A percentile compares a stretch with the other conserved stretches of the same genome.
Evolutionary conservation across 2,329 filamentous ascomycete species (phyloP).

Genomic region (Pseudogymnoascus sp.): DNA sequence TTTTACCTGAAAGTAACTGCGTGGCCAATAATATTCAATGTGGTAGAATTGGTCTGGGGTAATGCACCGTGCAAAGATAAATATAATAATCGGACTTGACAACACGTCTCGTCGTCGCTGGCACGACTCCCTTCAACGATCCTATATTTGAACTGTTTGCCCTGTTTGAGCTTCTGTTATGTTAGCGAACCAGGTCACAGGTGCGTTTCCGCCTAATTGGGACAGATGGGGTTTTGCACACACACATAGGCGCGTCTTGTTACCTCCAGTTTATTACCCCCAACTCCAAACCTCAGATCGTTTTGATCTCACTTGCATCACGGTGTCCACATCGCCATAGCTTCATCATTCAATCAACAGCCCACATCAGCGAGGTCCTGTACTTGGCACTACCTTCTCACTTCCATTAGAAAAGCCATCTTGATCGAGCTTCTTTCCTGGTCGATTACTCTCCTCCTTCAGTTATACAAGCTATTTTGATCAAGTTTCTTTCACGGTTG

Average conservation of each 20-base stretch:
- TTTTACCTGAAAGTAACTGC: not conserved
- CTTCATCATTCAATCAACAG: not conserved
- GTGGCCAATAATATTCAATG: not conserved
- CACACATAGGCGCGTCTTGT: not conserved
- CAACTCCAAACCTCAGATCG: not conserved
- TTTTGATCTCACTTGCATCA: not conserved
- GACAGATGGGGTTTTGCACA: not conserved
- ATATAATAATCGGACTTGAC: not conserved
- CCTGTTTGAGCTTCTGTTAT: not conserved
- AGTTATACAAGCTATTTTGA: too few species aligned
- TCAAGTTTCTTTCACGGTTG: too few species aligned
- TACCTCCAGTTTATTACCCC: not conserved
- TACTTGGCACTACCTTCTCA: not conserved
- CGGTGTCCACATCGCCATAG: not conserved
- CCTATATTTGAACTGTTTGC: not conserved
- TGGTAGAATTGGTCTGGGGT: not conserved
- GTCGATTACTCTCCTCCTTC: not conserved
- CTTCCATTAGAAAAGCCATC: not conserved
- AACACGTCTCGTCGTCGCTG: not conserved
- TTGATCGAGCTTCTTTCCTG: not conserved
- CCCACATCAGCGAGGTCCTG: not conserved
- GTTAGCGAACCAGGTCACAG: not conserved
- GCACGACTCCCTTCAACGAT: not conserved
- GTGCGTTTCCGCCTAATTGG: not conserved
- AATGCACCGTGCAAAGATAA: not conserved